Percentiles rank a stretch among this genome's conserved stretches.
Evolutionary conservation across 164 flowering plant species (phyloP).

Genomic region (Vitis amurensis): DNA sequence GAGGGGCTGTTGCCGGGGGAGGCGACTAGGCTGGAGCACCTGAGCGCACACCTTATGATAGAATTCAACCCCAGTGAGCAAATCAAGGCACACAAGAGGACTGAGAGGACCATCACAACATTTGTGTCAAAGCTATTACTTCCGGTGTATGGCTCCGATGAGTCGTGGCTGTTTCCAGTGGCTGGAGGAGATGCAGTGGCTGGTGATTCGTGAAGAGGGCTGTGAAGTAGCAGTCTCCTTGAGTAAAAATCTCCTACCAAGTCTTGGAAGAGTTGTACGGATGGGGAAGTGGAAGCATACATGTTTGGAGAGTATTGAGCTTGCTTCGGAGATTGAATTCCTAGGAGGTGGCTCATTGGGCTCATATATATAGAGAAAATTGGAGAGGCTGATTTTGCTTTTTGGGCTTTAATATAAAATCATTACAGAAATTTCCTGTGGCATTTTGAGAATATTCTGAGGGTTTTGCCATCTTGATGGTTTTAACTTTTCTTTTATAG

Average conservation of each 20-base stretch:
- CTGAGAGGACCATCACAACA: conserved; percentile 78
- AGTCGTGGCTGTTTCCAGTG: conserved; percentile 13
- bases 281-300: conserved; percentile 15
- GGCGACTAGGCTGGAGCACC: conserved; percentile 52
- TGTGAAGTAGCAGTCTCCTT: conserved; percentile 47
- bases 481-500: background rate
- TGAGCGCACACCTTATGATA: conserved; percentile 69
- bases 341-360: conserved; percentile 1
- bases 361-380: conserved; percentile 15
- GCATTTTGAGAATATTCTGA: conserved; percentile 21
- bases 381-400: conserved; percentile 6
- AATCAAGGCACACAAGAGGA: conserved; percentile 77
- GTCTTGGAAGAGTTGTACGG: conserved; percentile 16
- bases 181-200: conserved; percentile 24
- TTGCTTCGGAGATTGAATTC: background rate
- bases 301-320: conserved; percentile 5
- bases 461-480: background rate
- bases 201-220: conserved; percentile 25
- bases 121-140: conserved; percentile 63
- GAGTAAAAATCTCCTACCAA: conserved; percentile 28
- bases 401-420: background rate
- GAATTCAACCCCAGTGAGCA: conserved; percentile 84
- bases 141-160: conserved; percentile 21
- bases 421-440: background rate
- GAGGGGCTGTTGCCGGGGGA: conserved; percentile 12